Conservation (phyloP, 768 basidiomycete genomes). For the Leccinum uliginosum region DNA sequence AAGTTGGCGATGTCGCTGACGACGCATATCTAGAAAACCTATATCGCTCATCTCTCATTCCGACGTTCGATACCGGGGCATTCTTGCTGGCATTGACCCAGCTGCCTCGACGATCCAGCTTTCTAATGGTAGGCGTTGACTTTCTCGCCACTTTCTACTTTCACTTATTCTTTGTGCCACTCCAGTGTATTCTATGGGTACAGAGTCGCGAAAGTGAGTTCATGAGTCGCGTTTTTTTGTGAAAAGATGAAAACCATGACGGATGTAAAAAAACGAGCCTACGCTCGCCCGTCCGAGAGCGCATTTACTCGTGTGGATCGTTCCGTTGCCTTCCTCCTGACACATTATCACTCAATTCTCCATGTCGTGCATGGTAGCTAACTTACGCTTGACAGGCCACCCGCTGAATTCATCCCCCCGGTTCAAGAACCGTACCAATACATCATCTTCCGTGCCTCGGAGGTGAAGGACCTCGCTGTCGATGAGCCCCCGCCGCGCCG, state of each 20-base stretch:
- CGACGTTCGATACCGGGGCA: constrained; percentile 87
- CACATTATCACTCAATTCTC: background rate
- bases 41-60: constrained; percentile 89
- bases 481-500: constrained; percentile 59
- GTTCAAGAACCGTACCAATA: constrained; percentile 82
- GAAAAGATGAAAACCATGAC: constrained; percentile 33
- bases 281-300: constrained; percentile 38
- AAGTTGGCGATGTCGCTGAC: constrained; percentile 8
- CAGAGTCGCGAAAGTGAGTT: constrained; percentile 73
- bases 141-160: background rate
- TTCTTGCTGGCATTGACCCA: constrained; percentile 83
- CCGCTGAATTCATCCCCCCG: constrained; percentile 76
- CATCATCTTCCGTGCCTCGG: constrained; percentile 87
- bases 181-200: constrained; percentile 81
- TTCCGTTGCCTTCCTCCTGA: constrained; percentile 70
- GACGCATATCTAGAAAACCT: constrained; percentile 55
- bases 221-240: background rate
- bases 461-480: constrained; percentile 86
- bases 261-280: constrained; percentile 42
- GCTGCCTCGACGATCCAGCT: constrained; percentile 82
- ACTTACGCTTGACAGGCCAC: constrained; percentile 45
- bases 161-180: background rate
- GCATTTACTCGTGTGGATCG: constrained; percentile 49
- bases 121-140: constrained; percentile 60
- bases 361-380: constrained; percentile 15